Evolutionary conservation across 805 yeast species (phyloP).

Genomic region (Yarrowia alimentaria): DNA sequence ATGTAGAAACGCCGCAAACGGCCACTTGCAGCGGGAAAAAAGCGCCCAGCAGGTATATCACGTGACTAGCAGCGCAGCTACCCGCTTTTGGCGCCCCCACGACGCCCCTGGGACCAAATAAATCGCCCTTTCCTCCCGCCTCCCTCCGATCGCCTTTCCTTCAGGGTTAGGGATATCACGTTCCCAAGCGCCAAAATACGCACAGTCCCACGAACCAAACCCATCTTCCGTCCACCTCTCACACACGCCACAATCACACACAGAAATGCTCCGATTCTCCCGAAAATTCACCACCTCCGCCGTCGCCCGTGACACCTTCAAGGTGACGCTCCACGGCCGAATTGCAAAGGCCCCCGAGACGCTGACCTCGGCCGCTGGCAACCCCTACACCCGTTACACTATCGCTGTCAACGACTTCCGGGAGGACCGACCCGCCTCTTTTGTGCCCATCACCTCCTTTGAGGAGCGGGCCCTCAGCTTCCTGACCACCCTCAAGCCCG

Average conservation of each 20-base stretch:
- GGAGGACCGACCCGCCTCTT: slow-evolving; percentile 24
- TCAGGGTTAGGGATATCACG: slow-evolving; percentile 24
- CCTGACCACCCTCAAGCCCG: slow-evolving; percentile 17
- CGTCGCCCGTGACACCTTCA: slow-evolving; percentile 26
- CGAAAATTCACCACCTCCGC: slow-evolving; percentile 22
- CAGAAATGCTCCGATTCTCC: slow-evolving; percentile 25
- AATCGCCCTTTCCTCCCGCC: no score
- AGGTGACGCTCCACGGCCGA: slow-evolving; percentile 27
- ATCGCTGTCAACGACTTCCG: slow-evolving; percentile 26
- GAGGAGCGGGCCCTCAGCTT: slow-evolving; percentile 6
- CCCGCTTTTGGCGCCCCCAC: no score
- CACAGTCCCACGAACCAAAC: no score
- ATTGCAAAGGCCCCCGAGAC: slow-evolving; percentile 15
- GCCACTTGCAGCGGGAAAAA: no score
- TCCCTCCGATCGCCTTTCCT: no score
- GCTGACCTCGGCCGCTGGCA: slow-evolving; percentile 10
- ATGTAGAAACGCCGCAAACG: no score
- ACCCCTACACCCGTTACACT: slow-evolving; percentile 10
- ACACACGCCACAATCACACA: background rate
- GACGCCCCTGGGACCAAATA: no score
- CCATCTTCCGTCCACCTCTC: no score
- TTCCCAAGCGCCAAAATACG: slow-evolving; percentile 8
- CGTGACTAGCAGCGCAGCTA: no score
- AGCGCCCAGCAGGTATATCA: no score
- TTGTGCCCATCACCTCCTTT: slow-evolving; percentile 6